phyloP scores from a whole-genome alignment of 1,284 basidiomycete species.

The Retiboletus flavoniger region DNA sequence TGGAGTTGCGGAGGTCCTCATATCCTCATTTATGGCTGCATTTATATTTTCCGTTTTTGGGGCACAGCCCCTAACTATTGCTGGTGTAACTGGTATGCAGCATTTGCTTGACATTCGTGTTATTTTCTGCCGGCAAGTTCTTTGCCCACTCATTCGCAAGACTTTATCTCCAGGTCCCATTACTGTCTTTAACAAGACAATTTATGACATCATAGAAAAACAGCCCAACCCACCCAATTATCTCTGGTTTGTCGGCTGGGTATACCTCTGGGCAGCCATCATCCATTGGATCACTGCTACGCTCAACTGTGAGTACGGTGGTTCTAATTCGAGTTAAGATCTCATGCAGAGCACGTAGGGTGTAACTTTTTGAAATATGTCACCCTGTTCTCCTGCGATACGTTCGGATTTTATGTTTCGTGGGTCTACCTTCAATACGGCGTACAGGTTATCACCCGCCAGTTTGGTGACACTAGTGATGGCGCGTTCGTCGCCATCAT shows the following conservation, averaged over 20 bases:
- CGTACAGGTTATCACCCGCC: constrained; percentile 77
- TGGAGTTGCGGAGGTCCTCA: constrained; percentile 84
- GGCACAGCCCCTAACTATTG: constrained; percentile 90
- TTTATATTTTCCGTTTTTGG: constrained; percentile 90
- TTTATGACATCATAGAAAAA: constrained; percentile 72
- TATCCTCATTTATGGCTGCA: constrained; percentile 85
- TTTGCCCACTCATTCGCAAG: background rate
- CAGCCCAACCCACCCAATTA: constrained; percentile 66
- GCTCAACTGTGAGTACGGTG: constrained; percentile 65
- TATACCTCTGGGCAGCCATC: constrained; percentile 91
- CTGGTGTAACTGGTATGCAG: constrained; percentile 81
- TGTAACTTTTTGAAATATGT: constrained; percentile 85
- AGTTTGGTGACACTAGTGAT: constrained; percentile 49
- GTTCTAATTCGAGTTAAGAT: background rate
- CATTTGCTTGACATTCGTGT: background rate
- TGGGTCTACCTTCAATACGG: constrained; percentile 91
- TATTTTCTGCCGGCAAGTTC: background rate
- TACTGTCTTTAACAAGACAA: constrained; percentile 90
- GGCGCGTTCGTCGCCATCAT: constrained; percentile 73
- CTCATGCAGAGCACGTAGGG: constrained; percentile 45
- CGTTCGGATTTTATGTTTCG: constrained; percentile 90
- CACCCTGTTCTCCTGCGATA: constrained; percentile 90
- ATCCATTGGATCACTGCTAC: constrained; percentile 87
- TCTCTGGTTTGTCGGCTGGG: constrained; percentile 88
- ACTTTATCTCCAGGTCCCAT: constrained; percentile 63